phyloP scores from a whole-genome alignment of 164 flowering plant species.

The Chloranthus sessilifolius region DNA sequence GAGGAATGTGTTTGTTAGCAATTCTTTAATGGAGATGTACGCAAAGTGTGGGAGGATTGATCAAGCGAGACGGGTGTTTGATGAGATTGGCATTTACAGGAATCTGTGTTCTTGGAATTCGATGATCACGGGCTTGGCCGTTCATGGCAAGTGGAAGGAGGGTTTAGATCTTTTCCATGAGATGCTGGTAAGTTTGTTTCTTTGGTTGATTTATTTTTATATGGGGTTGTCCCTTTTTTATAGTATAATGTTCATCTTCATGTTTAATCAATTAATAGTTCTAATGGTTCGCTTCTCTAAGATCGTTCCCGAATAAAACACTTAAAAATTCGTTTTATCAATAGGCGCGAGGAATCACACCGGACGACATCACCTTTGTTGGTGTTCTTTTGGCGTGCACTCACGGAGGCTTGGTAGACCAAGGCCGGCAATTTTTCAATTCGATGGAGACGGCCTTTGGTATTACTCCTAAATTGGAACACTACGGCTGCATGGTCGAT shows the following conservation, averaged over 20 bases:
- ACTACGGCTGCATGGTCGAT: conserved; percentile 86
- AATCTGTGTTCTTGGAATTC: conserved; percentile 79
- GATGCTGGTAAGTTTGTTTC: conserved; percentile 48
- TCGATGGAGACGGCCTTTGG: conserved; percentile 39
- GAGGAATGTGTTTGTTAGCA: conserved; percentile 52
- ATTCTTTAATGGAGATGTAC: conserved; percentile 77
- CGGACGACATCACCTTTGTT: conserved; percentile 80
- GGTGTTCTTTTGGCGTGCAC: conserved; percentile 75
- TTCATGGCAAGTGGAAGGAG: conserved; percentile 61
- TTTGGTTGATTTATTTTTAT: background rate
- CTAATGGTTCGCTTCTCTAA: background rate
- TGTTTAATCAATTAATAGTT: background rate
- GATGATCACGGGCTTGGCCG: conserved; percentile 80
- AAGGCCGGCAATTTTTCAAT: conserved; percentile 47
- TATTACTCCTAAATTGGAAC: conserved; percentile 65
- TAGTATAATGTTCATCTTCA: background rate
- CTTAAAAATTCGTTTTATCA: background rate
- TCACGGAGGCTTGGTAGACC: conserved; percentile 61
- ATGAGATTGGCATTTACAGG: conserved; percentile 44
- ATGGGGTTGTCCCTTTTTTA: background rate
- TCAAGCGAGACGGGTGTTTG: conserved; percentile 45
- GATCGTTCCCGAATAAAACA: background rate
- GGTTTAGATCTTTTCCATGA: conserved; percentile 52
- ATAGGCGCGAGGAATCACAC: conserved; percentile 42
- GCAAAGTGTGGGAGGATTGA: conserved; percentile 74